Percentiles rank a stretch among this genome's conserved stretches.
These are phyloP conservation scores for Paraphysoderma sedebokerense DNA, from an alignment of 371 early-diverging fungal species.

Conservation along the genomic window DNA sequence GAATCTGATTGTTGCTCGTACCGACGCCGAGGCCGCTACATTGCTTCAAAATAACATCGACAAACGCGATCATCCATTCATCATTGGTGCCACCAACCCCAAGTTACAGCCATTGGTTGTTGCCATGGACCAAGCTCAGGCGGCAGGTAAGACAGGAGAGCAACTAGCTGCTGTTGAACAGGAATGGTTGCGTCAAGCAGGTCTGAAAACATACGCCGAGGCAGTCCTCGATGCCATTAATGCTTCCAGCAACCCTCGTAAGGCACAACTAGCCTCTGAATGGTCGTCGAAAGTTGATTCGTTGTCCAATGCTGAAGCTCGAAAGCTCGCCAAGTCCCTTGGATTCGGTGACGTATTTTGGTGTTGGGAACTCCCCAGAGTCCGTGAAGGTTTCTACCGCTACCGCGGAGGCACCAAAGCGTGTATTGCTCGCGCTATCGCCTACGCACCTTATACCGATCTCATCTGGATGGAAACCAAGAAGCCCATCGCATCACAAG, in stretches of 20 bases:
- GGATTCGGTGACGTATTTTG: slow-evolving; percentile 67
- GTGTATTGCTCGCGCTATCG: slow-evolving; percentile 72
- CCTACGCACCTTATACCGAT: slow-evolving; percentile 86
- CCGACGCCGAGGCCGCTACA: slow-evolving; percentile 96
- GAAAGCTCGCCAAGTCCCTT: slow-evolving; percentile 50
- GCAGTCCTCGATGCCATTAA: slow-evolving; percentile 67
- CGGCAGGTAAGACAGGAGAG: slow-evolving; percentile 47
- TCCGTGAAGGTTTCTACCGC: slow-evolving; percentile 92
- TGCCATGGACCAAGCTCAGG: slow-evolving; percentile 64
- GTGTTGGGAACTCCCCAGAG: slow-evolving; percentile 82
- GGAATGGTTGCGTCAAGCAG: slow-evolving; percentile 71
- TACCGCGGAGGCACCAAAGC: slow-evolving; percentile 87
- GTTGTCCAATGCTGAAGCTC: slow-evolving; percentile 70
- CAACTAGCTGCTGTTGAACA: slow-evolving; percentile 73
- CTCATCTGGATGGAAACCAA: slow-evolving; percentile 97
- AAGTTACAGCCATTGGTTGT: slow-evolving; percentile 46
- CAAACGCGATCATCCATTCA: slow-evolving; percentile 89
- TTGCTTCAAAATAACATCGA: slow-evolving; percentile 92
- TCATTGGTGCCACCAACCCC: slow-evolving; percentile 79
- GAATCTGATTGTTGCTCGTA: slow-evolving; percentile 82
- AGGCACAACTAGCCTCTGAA: slow-evolving; percentile 18
- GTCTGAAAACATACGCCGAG: slow-evolving; percentile 61
- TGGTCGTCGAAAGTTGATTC: slow-evolving; percentile 35
- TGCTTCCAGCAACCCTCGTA: slow-evolving; percentile 20
- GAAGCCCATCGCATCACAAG: slow-evolving; percentile 81